These are phyloP conservation scores for Magnaporthales sp. DNA, from an alignment of 2,329 filamentous ascomycete genomes.

Conservation along the genomic window DNA sequence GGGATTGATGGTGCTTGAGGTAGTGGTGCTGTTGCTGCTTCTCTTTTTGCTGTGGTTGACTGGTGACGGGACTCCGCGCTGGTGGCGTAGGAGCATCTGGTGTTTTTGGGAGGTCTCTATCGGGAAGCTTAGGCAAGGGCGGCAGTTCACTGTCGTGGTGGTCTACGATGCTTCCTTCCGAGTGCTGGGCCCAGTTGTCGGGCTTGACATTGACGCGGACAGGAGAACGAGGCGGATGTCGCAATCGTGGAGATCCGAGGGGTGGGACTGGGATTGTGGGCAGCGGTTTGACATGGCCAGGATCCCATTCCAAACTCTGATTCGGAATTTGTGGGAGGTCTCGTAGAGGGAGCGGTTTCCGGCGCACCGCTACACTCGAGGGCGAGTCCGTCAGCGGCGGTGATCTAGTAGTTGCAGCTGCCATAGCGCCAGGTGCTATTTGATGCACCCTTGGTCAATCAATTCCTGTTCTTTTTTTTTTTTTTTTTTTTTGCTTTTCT, in stretches of 20 bases:
- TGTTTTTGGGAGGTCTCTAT: conserved; percentile 23
- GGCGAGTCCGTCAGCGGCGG: conserved; percentile 16
- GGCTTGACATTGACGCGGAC: conserved; percentile 45
- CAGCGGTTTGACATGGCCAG: conserved; percentile 18
- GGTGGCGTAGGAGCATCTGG: conserved; percentile 28
- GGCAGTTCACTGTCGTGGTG: conserved; percentile 8
- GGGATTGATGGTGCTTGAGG: conserved; percentile 9
- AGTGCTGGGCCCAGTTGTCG: conserved; percentile 43
- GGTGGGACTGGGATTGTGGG: conserved; percentile 15
- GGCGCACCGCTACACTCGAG: conserved; percentile 17
- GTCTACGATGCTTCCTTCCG: conserved; percentile 42
- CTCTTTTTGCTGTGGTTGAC: conserved; percentile 5
- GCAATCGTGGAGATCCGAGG: conserved; percentile 33
- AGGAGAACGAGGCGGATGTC: conserved; percentile 45
- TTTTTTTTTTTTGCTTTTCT: not conserved
- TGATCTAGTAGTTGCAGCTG: conserved; percentile 18
- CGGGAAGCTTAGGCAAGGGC: conserved; percentile 10
- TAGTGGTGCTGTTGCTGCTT: conserved; percentile 9
- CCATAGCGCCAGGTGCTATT: conserved; percentile 16
- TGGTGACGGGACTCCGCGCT: conserved; percentile 21
- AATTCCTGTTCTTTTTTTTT: not conserved
- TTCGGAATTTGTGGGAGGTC: conserved; percentile 15
- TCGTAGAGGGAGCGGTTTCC: conserved; percentile 27
- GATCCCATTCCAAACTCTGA: conserved; percentile 4
- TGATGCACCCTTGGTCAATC: not conserved